phyloP scores from a whole-genome alignment of 2,329 filamentous ascomycete genomes.

The Trichoderma arundinaceum region DNA sequence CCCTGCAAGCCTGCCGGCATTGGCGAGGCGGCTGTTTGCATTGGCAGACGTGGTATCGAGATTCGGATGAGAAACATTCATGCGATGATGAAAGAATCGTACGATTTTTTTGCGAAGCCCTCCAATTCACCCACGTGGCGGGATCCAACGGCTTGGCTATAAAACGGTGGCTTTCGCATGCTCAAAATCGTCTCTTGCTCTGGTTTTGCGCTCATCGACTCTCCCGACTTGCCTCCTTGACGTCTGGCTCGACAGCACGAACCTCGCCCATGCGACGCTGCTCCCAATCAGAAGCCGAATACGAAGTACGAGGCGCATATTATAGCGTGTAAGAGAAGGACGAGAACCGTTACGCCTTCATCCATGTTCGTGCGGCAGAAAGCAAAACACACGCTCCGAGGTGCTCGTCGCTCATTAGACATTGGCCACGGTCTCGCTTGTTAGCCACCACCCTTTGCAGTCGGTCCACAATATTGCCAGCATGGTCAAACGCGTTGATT shows the following conservation, averaged over 20 bases:
- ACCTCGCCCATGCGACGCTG: neutral
- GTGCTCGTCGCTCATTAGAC: constrained; percentile 13
- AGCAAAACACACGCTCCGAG: constrained; percentile 3
- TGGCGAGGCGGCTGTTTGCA: constrained; percentile 14
- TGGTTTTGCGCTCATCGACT: neutral
- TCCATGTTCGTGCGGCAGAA: constrained; percentile 18
- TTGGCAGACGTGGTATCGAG: constrained; percentile 18
- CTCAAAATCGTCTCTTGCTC: neutral
- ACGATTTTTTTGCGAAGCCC: constrained; percentile 23
- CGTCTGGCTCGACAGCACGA: neutral
- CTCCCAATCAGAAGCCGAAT: neutral
- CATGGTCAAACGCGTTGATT: too few species aligned
- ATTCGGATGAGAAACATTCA: constrained; percentile 25
- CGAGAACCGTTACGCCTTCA: neutral
- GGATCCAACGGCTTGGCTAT: constrained; percentile 23
- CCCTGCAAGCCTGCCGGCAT: constrained; percentile 3
- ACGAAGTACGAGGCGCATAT: neutral
- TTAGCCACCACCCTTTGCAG: neutral
- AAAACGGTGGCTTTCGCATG: constrained; percentile 12
- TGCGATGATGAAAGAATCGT: constrained; percentile 31
- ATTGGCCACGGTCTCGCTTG: too few species aligned
- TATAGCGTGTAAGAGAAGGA: constrained; percentile 20
- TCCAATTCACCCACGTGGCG: constrained; percentile 13
- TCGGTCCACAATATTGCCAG: constrained; percentile 3
- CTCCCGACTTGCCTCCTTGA: neutral